Base-by-base conservation (phyloP, 345 rosid species). In the Brassica cretica region DNA sequence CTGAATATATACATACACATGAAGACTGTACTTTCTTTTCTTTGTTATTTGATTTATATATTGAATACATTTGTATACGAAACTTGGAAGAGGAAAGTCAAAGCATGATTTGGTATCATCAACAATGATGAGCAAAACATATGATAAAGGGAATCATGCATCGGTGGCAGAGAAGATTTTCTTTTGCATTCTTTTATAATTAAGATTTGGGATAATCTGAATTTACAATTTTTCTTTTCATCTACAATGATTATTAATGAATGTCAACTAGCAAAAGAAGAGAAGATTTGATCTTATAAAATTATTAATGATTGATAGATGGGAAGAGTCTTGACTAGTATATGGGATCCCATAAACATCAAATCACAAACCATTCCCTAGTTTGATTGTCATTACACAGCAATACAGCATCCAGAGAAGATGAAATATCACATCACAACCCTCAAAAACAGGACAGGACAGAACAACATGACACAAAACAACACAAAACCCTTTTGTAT, bases 341-440 rank as follows among this genome's bases (percentile, higher is more conserved):
- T 49, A 66, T 3, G 21, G 81, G 61, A 73, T 66, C 68, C 53
- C 81, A 78, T 59, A 44, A 72, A 32, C 68, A 78, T 73, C 82
- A 68, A 53, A 68, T 69, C 21, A 69, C 82, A 74, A 61, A 79
- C 58, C 49, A 74, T 69, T 79, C 66, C 53, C 78, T 37, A 69
- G 75, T 56, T 71, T 74, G 75, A 49, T 16, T 69, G 75, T 74
- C 82, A 64, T 64, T 79, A 74, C 82, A 79, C 49, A 79, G 39
- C 82, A 79, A 67, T 33, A 35, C 39, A 7, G 37, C 1, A 68
- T 68, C 78, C 19, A 79, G 79, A 79, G 78, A 69, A 74, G 70
- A 73, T n/a, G 18, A 49, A 5, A 58, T 65, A 73, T 69, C 66
- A 74, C 75, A 68, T 69, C 72, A 79, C 69, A 68, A 79, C 75